phyloP scores from a whole-genome alignment of 768 basidiomycete genomes.

The Suillus decipiens region DNA sequence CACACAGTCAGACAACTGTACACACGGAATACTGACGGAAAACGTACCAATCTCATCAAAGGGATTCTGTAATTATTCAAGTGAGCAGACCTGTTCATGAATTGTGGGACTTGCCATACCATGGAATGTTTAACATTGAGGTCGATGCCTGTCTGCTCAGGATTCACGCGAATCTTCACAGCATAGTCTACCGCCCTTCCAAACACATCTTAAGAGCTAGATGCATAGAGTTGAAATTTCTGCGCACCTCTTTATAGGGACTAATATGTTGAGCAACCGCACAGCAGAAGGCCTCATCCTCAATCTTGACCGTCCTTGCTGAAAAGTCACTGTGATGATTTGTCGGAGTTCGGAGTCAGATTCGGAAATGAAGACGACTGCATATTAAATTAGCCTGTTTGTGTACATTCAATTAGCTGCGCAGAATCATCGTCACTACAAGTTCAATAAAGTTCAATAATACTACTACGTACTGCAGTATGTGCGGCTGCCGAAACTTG shows the following conservation, averaged over 20 bases:
- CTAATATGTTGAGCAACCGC: conserved; percentile 84
- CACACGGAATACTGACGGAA: neutral
- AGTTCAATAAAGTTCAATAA: neutral
- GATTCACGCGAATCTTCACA: conserved; percentile 97
- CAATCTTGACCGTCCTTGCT: conserved; percentile 1
- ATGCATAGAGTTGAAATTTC: neutral
- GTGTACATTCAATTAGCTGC: neutral
- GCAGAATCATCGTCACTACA: neutral
- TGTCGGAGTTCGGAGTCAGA: conserved; percentile 13
- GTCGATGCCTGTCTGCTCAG: conserved; percentile 93
- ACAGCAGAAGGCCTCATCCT: conserved; percentile 75
- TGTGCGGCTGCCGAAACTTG: neutral
- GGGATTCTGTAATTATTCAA: conserved; percentile 69
- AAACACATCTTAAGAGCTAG: neutral
- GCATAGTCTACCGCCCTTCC: conserved; percentile 92
- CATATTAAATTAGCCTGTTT: too few species aligned
- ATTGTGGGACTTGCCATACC: conserved; percentile 49
- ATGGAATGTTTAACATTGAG: conserved; percentile 98
- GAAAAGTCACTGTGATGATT: neutral
- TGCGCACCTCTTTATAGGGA: conserved; percentile 86
- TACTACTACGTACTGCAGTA: too few species aligned
- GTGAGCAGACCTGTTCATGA: conserved; percentile 5
- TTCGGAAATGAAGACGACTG: conserved; percentile 9
- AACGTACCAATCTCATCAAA: conserved; percentile 95
- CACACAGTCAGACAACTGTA: neutral